These are phyloP conservation scores for Lentinula sp. DNA, from an alignment of 768 basidiomycete genomes.

Conservation along the genomic window DNA sequence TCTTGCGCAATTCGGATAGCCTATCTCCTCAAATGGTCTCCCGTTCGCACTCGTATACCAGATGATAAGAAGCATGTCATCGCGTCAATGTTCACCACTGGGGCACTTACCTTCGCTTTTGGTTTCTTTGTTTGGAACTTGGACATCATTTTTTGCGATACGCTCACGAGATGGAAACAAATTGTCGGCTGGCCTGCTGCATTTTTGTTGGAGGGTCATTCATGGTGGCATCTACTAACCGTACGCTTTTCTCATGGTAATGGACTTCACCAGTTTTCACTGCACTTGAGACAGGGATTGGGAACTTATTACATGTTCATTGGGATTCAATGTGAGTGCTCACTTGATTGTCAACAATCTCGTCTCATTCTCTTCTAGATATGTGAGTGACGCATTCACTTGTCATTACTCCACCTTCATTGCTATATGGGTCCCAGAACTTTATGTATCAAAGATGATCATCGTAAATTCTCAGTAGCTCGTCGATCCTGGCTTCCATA, in stretches of 20 bases:
- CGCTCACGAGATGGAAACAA: slow-evolving; percentile 50
- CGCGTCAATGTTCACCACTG: slow-evolving; percentile 41
- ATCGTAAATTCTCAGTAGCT: slow-evolving; percentile 38
- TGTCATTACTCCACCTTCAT: slow-evolving; percentile 15
- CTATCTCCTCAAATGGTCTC: slow-evolving; percentile 45
- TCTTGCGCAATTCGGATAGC: slow-evolving; percentile 37
- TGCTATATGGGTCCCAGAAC: slow-evolving; percentile 27
- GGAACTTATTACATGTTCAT: slow-evolving; percentile 48
- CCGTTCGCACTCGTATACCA: slow-evolving; percentile 33
- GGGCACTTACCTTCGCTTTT: slow-evolving; percentile 48
- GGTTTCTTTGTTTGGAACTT: slow-evolving; percentile 78
- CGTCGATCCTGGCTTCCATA: slow-evolving; percentile 43
- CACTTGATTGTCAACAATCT: background rate
- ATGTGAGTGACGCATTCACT: slow-evolving; percentile 26
- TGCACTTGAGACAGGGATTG: slow-evolving; percentile 26
- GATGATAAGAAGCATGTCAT: slow-evolving; percentile 34
- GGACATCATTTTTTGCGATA: slow-evolving; percentile 70
- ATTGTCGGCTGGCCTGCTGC: slow-evolving; percentile 57
- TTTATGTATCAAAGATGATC: slow-evolving; percentile 56
- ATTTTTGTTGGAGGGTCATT: slow-evolving; percentile 66
- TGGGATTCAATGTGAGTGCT: slow-evolving; percentile 43
- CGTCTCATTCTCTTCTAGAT: slow-evolving; percentile 18
- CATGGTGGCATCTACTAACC: slow-evolving; percentile 73
- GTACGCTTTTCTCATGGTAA: slow-evolving; percentile 24
- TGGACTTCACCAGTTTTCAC: background rate